Percentiles rank a stretch among this genome's conserved stretches.
These are phyloP conservation scores for Volvariella surrecta DNA, from an alignment of 1,284 basidiomycete species.

Conservation along the genomic window DNA sequence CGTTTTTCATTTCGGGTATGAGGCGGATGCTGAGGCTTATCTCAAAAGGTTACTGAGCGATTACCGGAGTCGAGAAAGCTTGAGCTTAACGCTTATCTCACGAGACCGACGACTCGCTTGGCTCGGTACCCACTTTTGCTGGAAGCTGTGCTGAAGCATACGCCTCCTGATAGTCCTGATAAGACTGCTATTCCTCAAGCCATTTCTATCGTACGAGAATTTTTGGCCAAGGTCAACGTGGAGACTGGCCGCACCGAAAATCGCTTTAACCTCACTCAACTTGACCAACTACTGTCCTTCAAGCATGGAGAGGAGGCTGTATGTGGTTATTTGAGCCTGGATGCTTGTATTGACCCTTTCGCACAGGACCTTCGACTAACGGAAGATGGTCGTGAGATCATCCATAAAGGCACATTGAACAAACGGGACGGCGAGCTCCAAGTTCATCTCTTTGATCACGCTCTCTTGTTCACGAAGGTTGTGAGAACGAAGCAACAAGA, in stretches of 20 bases:
- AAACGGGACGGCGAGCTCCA: conserved; percentile 90
- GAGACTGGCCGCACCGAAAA: conserved; percentile 93
- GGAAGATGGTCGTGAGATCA: conserved; percentile 85
- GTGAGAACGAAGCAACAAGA: conserved; percentile 85
- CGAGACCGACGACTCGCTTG: conserved; percentile 95
- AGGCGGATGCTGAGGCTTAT: background rate
- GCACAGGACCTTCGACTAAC: conserved; percentile 77
- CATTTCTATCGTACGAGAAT: conserved; percentile 74
- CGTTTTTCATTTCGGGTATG: conserved; percentile 5
- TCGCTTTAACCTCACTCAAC: conserved; percentile 84
- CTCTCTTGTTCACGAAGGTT: conserved; percentile 88
- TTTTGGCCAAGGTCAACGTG: conserved; percentile 83
- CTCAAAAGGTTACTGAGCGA: conserved; percentile 73
- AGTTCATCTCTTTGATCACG: conserved; percentile 96
- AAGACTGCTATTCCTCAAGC: conserved; percentile 76
- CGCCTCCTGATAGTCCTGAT: conserved; percentile 86
- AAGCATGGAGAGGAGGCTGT: conserved; percentile 81
- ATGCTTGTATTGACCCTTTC: conserved; percentile 4
- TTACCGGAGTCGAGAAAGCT: conserved; percentile 93
- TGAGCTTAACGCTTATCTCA: conserved; percentile 96
- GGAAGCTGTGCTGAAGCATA: conserved; percentile 91
- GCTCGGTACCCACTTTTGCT: conserved; percentile 93
- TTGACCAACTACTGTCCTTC: conserved; percentile 85
- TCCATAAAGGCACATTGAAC: conserved; percentile 92
- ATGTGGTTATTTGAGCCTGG: conserved; percentile 21